Percentiles rank a stretch among this genome's conserved stretches.
These are phyloP conservation scores for Coelastrella sp. DNA, from an alignment of 139 green algal species.

Conservation along the genomic window DNA sequence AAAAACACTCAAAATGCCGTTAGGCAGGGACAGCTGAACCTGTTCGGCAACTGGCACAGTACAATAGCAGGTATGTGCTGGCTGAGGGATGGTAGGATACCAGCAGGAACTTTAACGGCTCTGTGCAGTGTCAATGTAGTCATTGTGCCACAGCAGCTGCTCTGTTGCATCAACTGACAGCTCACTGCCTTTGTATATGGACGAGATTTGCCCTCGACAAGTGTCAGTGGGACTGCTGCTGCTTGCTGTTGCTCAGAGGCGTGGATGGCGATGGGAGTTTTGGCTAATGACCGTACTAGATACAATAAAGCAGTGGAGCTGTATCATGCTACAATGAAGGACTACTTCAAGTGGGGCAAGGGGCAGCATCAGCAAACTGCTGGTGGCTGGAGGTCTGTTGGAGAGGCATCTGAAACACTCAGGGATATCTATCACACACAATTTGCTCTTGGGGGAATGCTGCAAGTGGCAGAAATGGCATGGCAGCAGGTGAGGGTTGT, in stretches of 20 bases:
- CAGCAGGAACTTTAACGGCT: not conserved
- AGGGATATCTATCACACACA: slow-evolving; percentile 37
- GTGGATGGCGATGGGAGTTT: slow-evolving; percentile 17
- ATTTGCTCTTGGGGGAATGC: slow-evolving; percentile 10
- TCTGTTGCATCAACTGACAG: not conserved
- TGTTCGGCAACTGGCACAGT: slow-evolving; percentile 33
- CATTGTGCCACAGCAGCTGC: not conserved
- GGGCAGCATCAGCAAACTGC: not conserved
- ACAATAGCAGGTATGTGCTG: slow-evolving; percentile 6
- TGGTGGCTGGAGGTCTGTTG: not conserved
- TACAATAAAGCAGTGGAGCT: slow-evolving; percentile 13
- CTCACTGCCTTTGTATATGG: no score
- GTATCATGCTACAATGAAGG: not conserved
- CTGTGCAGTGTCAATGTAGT: not conserved
- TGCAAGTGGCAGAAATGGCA: slow-evolving; percentile 22
- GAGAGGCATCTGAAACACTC: not conserved
- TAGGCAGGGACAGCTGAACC: not conserved
- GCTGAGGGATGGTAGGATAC: not conserved
- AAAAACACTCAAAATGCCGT: not conserved
- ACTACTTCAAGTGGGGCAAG: slow-evolving; percentile 15
- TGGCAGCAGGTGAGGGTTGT: slow-evolving; percentile 1
- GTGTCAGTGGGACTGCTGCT: not conserved
- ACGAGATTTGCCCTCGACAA: no score
- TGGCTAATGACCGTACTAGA: not conserved
- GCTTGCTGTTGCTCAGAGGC: slow-evolving; percentile 4